Base-by-base conservation (phyloP, 306 rosid species). In the Medicago arabica region DNA sequence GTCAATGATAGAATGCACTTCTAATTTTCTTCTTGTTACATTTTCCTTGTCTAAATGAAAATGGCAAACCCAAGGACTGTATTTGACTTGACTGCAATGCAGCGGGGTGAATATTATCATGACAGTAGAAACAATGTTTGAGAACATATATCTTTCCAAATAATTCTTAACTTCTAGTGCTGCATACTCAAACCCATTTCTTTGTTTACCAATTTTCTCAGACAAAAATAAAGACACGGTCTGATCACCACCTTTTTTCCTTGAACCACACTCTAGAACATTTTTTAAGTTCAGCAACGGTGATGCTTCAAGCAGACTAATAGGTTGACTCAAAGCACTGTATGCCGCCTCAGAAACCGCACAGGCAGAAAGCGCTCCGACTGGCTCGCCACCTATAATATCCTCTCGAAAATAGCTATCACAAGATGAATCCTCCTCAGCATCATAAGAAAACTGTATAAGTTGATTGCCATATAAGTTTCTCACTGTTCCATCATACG, bases 331-430 rank as follows among this genome's bases (percentile, higher is more conserved):
- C 87, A 96, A 83, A 76, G 99, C 99, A 67, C 99, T 89, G 83
- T 92, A 96, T 59, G 98, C 99, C 80, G 99, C 93, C 86, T 96
- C 99, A 46, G 99, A 96, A 39, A 96, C 67, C 3, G 99, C 99
- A 77, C 93, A 96, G 59, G 97, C 96, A 65, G 99, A 86, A 84
- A 96, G 87, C 51, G 91, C 87, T 75, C 99, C 99, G 47, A 89
- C 96, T 64, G 99, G 96, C 38, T 92, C 85, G 10, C 98, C 91
- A 19, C 89, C 97, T 16, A 80, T 50, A 17, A 74, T 44, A 28
- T 80, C 69, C 41, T 80, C 78, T 63, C 57, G 71, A 58, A 51
- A 55, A 76, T 53, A 43, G 72, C 62, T 41, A 58, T 74, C 49
- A 44, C 78, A 55, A 41, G 85, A 62, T 28, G 58, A 39, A 60